These are phyloP conservation scores for Lipomyces lipofer DNA, from an alignment of 805 yeast species.

Conservation along the genomic window DNA sequence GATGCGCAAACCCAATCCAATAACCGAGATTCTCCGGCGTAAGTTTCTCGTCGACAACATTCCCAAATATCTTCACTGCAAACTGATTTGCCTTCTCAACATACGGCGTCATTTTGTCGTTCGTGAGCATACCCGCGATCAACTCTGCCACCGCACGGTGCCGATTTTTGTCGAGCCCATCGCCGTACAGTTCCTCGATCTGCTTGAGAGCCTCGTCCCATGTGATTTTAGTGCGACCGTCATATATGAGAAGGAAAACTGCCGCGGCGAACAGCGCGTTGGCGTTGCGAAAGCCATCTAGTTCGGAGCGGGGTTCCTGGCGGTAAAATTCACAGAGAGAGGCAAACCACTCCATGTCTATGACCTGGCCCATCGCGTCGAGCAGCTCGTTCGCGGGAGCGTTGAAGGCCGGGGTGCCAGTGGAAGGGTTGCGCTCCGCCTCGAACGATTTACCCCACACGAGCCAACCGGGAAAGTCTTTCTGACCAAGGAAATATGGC, in stretches of 20 bases:
- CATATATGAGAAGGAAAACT: constrained; percentile 51
- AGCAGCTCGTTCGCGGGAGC: constrained; percentile 49
- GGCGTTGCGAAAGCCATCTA: constrained; percentile 63
- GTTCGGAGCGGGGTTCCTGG: constrained; percentile 57
- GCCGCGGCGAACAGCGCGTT: constrained; percentile 60
- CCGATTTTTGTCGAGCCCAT: constrained; percentile 64
- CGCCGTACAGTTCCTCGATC: constrained; percentile 51
- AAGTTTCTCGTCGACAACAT: constrained; percentile 56
- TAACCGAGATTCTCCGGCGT: constrained; percentile 71
- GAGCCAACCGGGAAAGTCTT: constrained; percentile 63
- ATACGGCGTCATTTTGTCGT: constrained; percentile 29
- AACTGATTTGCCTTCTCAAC: constrained; percentile 21
- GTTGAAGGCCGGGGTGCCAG: constrained; percentile 38
- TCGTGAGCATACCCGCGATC: constrained; percentile 59
- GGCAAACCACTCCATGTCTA: constrained; percentile 62
- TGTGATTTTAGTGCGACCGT: constrained; percentile 46
- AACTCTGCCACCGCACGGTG: constrained; percentile 77
- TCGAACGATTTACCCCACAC: constrained; percentile 65
- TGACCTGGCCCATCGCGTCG: constrained; percentile 44
- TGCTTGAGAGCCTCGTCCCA: constrained; percentile 56
- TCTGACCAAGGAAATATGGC: constrained; percentile 61
- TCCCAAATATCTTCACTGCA: constrained; percentile 43
- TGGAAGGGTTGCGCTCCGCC: constrained; percentile 34
- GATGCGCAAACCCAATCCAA: constrained; percentile 78
- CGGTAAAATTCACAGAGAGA: constrained; percentile 52